Conservation (phyloP, 768 basidiomycete genomes). For the Gautieria morchelliformis region DNA sequence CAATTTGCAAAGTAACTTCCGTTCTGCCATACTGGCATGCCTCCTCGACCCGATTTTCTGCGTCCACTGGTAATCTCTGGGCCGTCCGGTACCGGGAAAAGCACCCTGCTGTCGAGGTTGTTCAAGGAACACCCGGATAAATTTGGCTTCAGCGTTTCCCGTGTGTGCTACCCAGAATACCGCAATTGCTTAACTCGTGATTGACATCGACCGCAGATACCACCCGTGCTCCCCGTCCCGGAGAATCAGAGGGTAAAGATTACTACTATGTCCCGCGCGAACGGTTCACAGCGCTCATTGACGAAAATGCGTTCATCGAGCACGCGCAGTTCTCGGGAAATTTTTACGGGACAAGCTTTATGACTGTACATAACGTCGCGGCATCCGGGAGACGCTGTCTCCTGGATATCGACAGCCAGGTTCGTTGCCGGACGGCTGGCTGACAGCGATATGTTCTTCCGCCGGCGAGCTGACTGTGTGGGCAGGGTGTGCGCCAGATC, state of each 20-base stretch:
- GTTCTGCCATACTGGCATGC: too few species aligned
- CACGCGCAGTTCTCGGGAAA: slow-evolving; percentile 91
- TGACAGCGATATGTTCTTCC: not conserved
- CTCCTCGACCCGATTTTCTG: slow-evolving; percentile 8
- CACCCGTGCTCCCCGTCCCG: slow-evolving; percentile 73
- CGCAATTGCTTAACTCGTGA: not conserved
- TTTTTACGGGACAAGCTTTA: slow-evolving; percentile 84
- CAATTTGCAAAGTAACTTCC: too few species aligned
- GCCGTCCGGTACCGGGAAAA: slow-evolving; percentile 91
- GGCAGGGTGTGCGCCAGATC: slow-evolving; percentile 85
- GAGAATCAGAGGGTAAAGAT: slow-evolving; percentile 72
- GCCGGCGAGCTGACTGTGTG: not conserved
- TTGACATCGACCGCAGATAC: slow-evolving; percentile 54
- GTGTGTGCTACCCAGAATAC: slow-evolving; percentile 33
- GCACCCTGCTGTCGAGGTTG: slow-evolving; percentile 75
- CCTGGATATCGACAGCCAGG: slow-evolving; percentile 95
- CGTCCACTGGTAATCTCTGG: slow-evolving; percentile 84
- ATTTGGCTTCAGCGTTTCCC: slow-evolving; percentile 92
- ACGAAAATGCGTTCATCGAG: slow-evolving; percentile 78
- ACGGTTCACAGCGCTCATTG: slow-evolving; percentile 62
- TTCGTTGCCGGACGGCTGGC: slow-evolving; percentile 16
- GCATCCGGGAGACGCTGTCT: slow-evolving; percentile 73
- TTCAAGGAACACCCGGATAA: slow-evolving; percentile 72
- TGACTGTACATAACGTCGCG: slow-evolving; percentile 62
- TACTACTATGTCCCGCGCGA: slow-evolving; percentile 78